phyloP scores from a whole-genome alignment of 306 rosid genomes.

The Acacia crassicarpa region DNA sequence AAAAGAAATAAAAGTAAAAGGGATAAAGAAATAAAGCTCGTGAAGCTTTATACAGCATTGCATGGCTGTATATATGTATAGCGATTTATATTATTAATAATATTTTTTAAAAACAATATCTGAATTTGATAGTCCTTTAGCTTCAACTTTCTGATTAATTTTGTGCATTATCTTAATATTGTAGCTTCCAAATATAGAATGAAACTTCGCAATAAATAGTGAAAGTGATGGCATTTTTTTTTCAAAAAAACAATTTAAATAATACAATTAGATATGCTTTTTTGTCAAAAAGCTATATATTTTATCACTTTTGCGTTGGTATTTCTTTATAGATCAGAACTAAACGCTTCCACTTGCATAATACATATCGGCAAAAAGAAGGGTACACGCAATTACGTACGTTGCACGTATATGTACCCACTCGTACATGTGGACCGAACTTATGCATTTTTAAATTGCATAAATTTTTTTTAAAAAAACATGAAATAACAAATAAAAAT shows the following conservation, averaged over 20 bases:
- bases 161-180: background rate
- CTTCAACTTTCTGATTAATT: background rate
- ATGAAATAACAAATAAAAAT: no score
- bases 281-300: background rate
- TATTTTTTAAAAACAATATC: background rate
- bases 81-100: background rate
- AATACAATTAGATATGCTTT: background rate
- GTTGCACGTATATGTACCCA: background rate
- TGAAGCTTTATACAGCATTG: slow-evolving; percentile 11
- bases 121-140: background rate
- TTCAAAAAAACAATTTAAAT: background rate
- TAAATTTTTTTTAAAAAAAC: background rate
- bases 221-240: background rate
- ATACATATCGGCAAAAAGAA: no score
- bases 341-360: background rate
- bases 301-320: background rate
- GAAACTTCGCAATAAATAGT: background rate
- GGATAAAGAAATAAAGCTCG: background rate
- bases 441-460: background rate
- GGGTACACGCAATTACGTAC: background rate
- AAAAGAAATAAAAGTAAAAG: background rate
- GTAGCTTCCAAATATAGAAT: background rate
- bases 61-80: slow-evolving; percentile 8
- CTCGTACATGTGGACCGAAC: background rate
- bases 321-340: background rate